Evolutionary conservation across 1,139 yeast genomes (phyloP), one percentile per base, ranked within the genome.

Genomic region (Kodamaea sp.): DNA sequence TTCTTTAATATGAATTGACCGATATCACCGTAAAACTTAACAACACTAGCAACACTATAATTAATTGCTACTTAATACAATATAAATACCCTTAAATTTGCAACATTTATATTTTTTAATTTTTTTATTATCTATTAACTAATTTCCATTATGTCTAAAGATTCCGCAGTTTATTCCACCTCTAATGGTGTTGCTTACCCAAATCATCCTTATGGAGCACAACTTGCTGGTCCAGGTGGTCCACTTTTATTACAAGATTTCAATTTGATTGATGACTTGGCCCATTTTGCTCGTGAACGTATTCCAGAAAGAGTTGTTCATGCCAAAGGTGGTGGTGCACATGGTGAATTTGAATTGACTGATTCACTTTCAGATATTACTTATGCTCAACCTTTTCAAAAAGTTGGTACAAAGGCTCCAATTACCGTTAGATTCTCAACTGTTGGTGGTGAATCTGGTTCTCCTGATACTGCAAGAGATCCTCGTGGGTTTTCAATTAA

Each of bases 291-390:
- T 57, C 61, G 79, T 39, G 84, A 78, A 55, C 63, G 83, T 51
- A 74, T 78, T 40, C 84, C 83, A 8, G 83, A 78, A 58, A 64
- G 84, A 55, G 82, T 78, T 32, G 84, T 79, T 9, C 84, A 78
- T 48, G 84, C 84, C 32, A 78, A 78, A 52, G 84, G 84, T 41
- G 75, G 80, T 26, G 84, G 84, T 48, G 82, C 81, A 6, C 77
- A 69, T 52, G 83, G 83, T 24, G 67, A 67, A 50, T 78, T 78
- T 53, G 82, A 77, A 52, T 77, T 75, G 41, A 78, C 83, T 10
- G 80, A 77, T 46, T 78, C 76, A 39, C 65, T 77, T 42, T 58
- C 76, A 2, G 82, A 77, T 46, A 50, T 77, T 32, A 71, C 78
- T 39, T 67, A 67, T 10, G 75, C 81, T 24, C 65, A 69, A 30